These are phyloP conservation scores for Entomortierella beljakovae DNA, from an alignment of 192 early-diverging fungal genomes.

Conservation along the genomic window DNA sequence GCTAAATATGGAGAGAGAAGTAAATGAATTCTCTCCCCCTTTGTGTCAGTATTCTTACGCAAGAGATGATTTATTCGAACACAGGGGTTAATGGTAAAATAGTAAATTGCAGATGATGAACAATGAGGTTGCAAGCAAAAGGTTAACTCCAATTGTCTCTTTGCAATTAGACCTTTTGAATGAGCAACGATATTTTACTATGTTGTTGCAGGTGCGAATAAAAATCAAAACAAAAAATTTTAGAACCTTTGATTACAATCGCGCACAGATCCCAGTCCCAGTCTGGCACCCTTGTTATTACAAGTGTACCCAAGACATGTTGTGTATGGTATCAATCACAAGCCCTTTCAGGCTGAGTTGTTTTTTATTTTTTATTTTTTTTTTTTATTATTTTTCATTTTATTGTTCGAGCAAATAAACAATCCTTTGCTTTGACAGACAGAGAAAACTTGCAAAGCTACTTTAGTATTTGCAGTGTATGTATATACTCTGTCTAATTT, in stretches of 20 bases:
- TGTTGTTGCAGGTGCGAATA: neutral
- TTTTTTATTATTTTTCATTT: too few species aligned
- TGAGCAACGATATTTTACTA: neutral
- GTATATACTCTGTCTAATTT: too few species aligned
- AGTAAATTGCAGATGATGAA: neutral
- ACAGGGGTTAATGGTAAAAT: neutral
- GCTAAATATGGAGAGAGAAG: neutral
- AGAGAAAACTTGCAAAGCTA: too few species aligned
- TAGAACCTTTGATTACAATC: neutral
- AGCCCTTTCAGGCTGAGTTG: too few species aligned
- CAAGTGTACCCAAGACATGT: too few species aligned
- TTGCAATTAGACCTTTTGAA: neutral
- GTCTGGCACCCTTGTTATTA: too few species aligned
- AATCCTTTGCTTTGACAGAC: too few species aligned
- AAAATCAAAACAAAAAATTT: conserved; percentile 2
- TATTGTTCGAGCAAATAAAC: too few species aligned
- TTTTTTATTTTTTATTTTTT: too few species aligned
- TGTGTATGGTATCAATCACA: too few species aligned
- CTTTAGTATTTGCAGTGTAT: too few species aligned
- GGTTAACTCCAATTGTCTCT: neutral
- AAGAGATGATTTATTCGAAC: neutral
- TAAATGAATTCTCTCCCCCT: neutral
- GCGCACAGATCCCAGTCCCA: neutral
- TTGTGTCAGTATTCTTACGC: neutral
- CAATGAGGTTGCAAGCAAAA: neutral